Base-by-base conservation (phyloP, 139 green algal genomes). In the Micractinium sp. region DNA sequence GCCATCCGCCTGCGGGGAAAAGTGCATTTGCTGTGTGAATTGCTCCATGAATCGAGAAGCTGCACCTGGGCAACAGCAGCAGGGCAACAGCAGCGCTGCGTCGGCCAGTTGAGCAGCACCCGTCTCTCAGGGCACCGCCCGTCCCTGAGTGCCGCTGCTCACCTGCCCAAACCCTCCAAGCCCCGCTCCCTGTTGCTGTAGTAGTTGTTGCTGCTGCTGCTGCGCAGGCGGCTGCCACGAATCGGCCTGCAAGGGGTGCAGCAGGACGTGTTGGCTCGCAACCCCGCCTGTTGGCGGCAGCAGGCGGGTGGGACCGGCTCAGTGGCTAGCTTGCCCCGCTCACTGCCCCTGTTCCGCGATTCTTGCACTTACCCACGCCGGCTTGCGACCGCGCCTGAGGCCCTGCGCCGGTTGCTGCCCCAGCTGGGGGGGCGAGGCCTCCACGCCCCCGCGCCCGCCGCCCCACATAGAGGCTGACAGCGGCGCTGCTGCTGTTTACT, bases 391-490 rank as follows among this genome's bases (percentile, higher is more conserved):
- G 9, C 83, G 63, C 35, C 83, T 39, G 15, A 81, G 27, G 16
- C 41, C 47, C 67, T 76, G 82, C 19, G 20, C 33, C 35, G 77
- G 77, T 22, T n/a, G 74, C 74, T 80, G 74, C 16, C 33, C 74
- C 74, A 75, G 56, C 60, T 86, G 81, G 16, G 73, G 41, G 20
- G 71, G 75, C 31, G 87, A 90, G 85, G 76, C 85, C 31, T 74
- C 81, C n/a, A 74, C 35, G 61, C 80, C 86, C 38, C 29, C 41
- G 41, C 36, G 60, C 76, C 79, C 33, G 76, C 7, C 74, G 56
- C 33, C 73, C 75, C 56, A 74, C 66, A 90, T 90, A 39, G 16
- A 60, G 36, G 25, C n/a, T n/a, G n/a, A n/a, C n/a, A n/a, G n/a
- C n/a, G n/a, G n/a, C 41, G 74, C 16, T 47, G 19, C 74, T 78